Evolutionary conservation across 768 basidiomycete genomes (phyloP), one percentile per base, ranked within the genome.

Genomic region (Phanerochaete carnosa): DNA sequence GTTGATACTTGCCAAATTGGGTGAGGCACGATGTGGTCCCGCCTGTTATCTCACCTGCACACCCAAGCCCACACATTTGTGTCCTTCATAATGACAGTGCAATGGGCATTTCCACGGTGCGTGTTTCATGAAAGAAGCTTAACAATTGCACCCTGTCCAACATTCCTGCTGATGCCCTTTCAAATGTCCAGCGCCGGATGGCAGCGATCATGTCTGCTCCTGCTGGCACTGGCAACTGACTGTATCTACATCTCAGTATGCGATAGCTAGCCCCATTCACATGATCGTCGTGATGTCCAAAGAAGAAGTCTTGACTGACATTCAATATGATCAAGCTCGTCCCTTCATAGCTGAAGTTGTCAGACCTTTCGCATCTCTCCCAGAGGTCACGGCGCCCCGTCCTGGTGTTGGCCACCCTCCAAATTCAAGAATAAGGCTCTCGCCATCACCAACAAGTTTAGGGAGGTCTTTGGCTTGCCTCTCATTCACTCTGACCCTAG

Each of bases 231-330:
- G 8, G 25, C 59, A 32, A 35, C 53, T n/a, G n/a, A n/a, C n/a
- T n/a, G n/a, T n/a, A n/a, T n/a, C n/a, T 16, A 45, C 59, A 56
- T 46, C 53, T 6, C 59, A 56, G 25, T 43, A 53, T 57, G 60
- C 60, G 9, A 32, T 61, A 29, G 61, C 67, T 35, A 77, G 75
- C 62, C 84, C 86, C 50, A 70, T 87, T 61, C 75, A 81, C 23
- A 73, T 86, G 45, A 64, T 84, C 45, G 65, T 85, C 1, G 68
- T 69, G 19, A 66, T 69, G 19, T 66, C 66, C 13, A 59, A 65
- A 61, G 62, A 70, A 32, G 70, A 70, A 35, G 56, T 71, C 29
- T 68, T 75, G 28, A 70, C 73, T 54, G 70, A 74, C 59, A 62
- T 80, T 45, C 77, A 75, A 55, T 71, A 77, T 46, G 79, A 78